Base-by-base conservation (phyloP, 176 grass and related monocot genomes). In the Zea luxurians region DNA sequence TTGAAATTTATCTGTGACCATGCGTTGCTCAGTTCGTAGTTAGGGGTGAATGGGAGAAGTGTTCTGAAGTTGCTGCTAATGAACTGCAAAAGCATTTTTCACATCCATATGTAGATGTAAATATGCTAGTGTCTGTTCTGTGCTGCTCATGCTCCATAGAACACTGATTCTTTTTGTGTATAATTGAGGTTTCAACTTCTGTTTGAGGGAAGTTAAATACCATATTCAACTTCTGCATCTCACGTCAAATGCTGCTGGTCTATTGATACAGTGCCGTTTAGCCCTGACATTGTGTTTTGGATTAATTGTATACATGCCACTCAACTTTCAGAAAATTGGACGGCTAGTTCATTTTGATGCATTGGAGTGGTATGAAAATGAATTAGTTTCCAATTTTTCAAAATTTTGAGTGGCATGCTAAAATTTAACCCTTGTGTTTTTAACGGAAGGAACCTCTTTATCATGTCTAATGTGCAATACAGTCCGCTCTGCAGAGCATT, bases 31-130 rank as follows among this genome's bases (percentile, higher is more conserved):
- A 12, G 48, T 57, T 61, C 50, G 41, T 66, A 85, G 4, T 58
- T 48, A 20, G 21, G 59, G 13, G n/a, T 66, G 35, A 13, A 52
- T 50, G 10, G n/a, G 60, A 67, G n/a, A 80, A 69, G 13, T 86
- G 37, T 10, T 86, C 71, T 37, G 36, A 37, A 27, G 13, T 37
- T 66, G 41, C 4, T 1, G 63, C 34, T 71, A 46, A 16, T 52
- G 60, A n/a, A 35, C 35, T 61, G 17, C 57, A 49, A 36, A 20
- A 9, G 80, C 53, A 50, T 1, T 10, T 5, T 61, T 61, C 58
- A 27, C 2, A 61, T 61, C 58, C 53, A 20, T 64, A 8, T 40
- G 13, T 42, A 2, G 20, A 36, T 68, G 18, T 36, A 15, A 64
- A 55, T 48, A 1, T 46, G 64, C 13, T 0, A 16, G 8, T 42